phyloP scores from a whole-genome alignment of 2,329 filamentous ascomycete species.

The Juglanconis juglandina region DNA sequence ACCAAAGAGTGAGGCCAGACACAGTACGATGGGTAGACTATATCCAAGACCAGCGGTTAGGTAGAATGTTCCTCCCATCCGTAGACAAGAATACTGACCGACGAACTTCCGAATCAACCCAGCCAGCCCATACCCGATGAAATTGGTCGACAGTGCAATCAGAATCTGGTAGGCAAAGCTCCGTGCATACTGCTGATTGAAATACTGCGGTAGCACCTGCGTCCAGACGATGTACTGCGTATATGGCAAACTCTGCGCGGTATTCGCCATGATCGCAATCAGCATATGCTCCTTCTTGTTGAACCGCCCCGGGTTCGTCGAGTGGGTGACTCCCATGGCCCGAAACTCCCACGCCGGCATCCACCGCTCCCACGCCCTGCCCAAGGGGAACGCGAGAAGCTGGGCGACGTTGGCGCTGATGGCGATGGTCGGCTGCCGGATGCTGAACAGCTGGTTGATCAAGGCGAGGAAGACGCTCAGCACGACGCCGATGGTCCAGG shows the following conservation, averaged over 20 bases:
- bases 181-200: slow-evolving; percentile 48
- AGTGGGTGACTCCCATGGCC: slow-evolving; percentile 44
- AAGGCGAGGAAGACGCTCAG: slow-evolving; percentile 48
- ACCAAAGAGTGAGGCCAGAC: slow-evolving; percentile 49
- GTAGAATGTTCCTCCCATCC: no score
- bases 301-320: slow-evolving; percentile 54
- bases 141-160: slow-evolving; percentile 48
- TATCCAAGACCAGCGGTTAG: background rate
- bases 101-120: slow-evolving; percentile 47
- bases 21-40: slow-evolving; percentile 38
- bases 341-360: slow-evolving; percentile 51
- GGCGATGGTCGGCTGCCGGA: slow-evolving; percentile 52
- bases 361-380: slow-evolving; percentile 46
- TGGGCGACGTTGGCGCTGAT: slow-evolving; percentile 56
- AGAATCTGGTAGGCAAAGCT: slow-evolving; percentile 48
- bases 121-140: slow-evolving; percentile 54
- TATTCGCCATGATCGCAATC: slow-evolving; percentile 60
- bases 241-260: slow-evolving; percentile 20
- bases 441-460: slow-evolving; percentile 56
- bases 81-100: slow-evolving; percentile 32
- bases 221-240: background rate
- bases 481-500: slow-evolving; percentile 49
- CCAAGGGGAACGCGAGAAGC: slow-evolving; percentile 53
- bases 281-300: slow-evolving; percentile 59
- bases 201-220: slow-evolving; percentile 36